A percentile compares a stretch with the other conserved stretches of the same genome.
Evolutionary conservation across 2,329 filamentous ascomycete species (phyloP).

Genomic region (Tolypocladium pustulatum): DNA sequence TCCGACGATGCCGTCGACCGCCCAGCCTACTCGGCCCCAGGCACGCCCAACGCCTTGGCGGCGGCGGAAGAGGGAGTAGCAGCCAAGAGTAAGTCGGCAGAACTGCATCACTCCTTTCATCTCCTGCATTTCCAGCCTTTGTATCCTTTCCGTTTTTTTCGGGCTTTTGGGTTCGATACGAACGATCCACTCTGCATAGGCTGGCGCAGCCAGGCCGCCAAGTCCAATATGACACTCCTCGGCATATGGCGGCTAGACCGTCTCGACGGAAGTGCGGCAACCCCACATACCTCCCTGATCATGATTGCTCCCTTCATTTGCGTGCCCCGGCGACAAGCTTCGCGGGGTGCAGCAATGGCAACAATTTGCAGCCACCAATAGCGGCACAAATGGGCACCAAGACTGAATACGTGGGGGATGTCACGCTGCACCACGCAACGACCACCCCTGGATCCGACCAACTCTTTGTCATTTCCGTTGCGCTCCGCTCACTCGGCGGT

Average conservation of each 20-base stretch:
- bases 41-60: conserved; percentile 14
- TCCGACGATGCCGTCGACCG: conserved; percentile 19
- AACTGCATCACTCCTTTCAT: conserved; percentile 4
- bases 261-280: not conserved
- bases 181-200: not conserved
- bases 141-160: not conserved
- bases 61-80: not conserved
- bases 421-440: conserved; percentile 1
- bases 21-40: conserved; percentile 13
- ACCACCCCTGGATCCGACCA: not conserved
- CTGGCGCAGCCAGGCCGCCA: not conserved
- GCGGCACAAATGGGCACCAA: not conserved
- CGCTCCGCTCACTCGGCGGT: not conserved
- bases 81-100: conserved; percentile 7
- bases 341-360: not conserved
- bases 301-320: not conserved
- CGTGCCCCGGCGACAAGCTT: not conserved
- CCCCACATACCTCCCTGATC: not conserved
- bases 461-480: not conserved
- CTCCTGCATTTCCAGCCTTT: conserved; percentile 1
- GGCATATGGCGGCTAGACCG: not conserved
- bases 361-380: not conserved
- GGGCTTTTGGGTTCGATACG: not conserved
- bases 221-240: not conserved
- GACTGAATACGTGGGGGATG: not conserved